Conservation (phyloP, 2,329 filamentous ascomycete species). For the Trichoderma afroharzianum region DNA sequence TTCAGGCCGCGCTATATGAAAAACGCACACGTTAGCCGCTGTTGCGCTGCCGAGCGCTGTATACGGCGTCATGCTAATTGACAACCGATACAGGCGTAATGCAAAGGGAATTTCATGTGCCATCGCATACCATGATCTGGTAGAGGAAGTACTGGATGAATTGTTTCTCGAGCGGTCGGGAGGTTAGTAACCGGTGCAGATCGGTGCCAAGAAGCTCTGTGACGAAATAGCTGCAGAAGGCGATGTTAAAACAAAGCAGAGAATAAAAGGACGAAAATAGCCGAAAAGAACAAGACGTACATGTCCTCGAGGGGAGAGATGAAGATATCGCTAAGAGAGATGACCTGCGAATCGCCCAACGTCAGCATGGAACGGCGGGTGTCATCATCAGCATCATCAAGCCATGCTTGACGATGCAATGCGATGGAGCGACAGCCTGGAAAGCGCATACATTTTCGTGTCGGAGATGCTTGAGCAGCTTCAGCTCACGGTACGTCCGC, state of each 20-base stretch:
- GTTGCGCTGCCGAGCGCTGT: background rate
- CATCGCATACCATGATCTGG: slow-evolving; percentile 82
- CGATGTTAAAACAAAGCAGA: slow-evolving; percentile 2
- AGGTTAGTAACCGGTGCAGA: slow-evolving; percentile 90
- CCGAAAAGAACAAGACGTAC: slow-evolving; percentile 50
- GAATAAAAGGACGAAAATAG: background rate
- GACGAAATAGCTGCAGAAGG: slow-evolving; percentile 77
- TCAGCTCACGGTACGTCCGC: slow-evolving; percentile 94
- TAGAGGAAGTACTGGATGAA: slow-evolving; percentile 99
- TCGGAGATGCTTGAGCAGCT: slow-evolving; percentile 91
- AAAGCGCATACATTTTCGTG: slow-evolving; percentile 78
- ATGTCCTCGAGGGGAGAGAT: slow-evolving; percentile 98
- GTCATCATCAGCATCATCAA: background rate
- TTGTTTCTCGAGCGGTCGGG: slow-evolving; percentile 94
- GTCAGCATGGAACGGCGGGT: slow-evolving; percentile 13
- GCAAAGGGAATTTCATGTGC: background rate
- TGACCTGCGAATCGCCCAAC: slow-evolving; percentile 59
- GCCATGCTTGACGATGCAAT: background rate
- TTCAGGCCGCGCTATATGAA: slow-evolving; percentile 78
- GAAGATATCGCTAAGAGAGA: slow-evolving; percentile 98
- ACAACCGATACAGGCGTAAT: background rate
- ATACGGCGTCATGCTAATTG: background rate
- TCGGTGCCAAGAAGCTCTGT: slow-evolving; percentile 97
- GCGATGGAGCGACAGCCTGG: background rate
- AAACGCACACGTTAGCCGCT: slow-evolving; percentile 17